Evolutionary conservation across 352 stramenopile genomes (phyloP), one percentile per base, ranked within the genome.

Genomic region (Phytophthora nicotianae): DNA sequence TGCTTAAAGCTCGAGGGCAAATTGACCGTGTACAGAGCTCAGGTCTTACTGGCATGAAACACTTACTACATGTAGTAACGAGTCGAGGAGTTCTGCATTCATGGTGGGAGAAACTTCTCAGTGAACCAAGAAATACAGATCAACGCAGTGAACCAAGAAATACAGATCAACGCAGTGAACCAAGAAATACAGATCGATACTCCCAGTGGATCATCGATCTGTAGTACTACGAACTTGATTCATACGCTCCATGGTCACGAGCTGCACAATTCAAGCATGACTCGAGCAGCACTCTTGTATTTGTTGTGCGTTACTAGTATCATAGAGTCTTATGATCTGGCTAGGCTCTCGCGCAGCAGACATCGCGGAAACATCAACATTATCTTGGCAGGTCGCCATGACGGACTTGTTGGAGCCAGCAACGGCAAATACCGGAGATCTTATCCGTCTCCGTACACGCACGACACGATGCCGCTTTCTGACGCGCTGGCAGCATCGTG

Each of bases 401-500:
- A n/a, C n/a, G n/a, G n/a, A n/a, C n/a, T 59, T 29, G 49, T 60
- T 53, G 21, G 52, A 57, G 35, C 0, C 35, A 17, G 26, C 16
- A 27, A 29, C 27, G 9, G 5, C 23, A 19, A 45, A 29, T 58
- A 54, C n/a, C 26, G 38, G 38, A 41, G 35, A 41, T 14, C 35
- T 41, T 41, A 20, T 21, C 11, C 24, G 35, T 46, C 32, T 38
- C 32, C 32, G n/a, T 38, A 38, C 32, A 51, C 4, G 35, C 29
- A 35, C 16, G 6, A 23, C n/a, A 16, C 21, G 48, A 50, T 5
- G 40, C n/a, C 21, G 41, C 32, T 46, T 43, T 48, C 29, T 61
- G 58, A 66, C 50, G 13, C 58, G 16, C 26, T 17, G 21, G 9
- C 17, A 48, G 11, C 58, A 45, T 27, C 35, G 13, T 33, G 51